A percentile compares a stretch with the other conserved stretches of the same genome.
Evolutionary conservation across 2,329 filamentous ascomycete species (phyloP).

Genomic region (Trichoderma arundinaceum): DNA sequence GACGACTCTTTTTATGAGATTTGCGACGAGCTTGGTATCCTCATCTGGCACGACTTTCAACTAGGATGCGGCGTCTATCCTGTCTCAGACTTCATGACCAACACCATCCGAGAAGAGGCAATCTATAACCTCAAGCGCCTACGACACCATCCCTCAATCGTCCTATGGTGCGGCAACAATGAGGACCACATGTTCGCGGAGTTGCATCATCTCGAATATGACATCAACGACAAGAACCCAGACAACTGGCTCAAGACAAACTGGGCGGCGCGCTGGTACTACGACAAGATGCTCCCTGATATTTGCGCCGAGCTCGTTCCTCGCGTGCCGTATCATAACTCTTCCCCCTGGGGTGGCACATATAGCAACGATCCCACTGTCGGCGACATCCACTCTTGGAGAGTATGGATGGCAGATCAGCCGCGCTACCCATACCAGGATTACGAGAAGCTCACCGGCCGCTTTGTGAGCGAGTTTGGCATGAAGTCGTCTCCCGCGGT

Average conservation of each 20-base stretch:
- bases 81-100: conserved; percentile 61
- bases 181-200: conserved; percentile 54
- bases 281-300: conserved; percentile 75
- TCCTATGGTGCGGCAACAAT: conserved; percentile 82
- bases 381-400: conserved; percentile 24
- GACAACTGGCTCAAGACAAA: conserved; percentile 77
- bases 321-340: conserved; percentile 60
- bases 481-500: conserved; percentile 19
- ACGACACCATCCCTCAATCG: conserved; percentile 66
- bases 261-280: conserved; percentile 78
- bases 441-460: conserved; percentile 27
- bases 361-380: conserved; percentile 20
- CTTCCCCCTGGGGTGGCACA: conserved; percentile 14
- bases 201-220: conserved; percentile 54
- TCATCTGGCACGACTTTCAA: conserved; percentile 76
- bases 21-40: conserved; percentile 68
- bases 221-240: conserved; percentile 76
- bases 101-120: conserved; percentile 64
- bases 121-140: conserved; percentile 64
- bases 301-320: conserved; percentile 65
- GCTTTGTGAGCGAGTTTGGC: conserved; percentile 29
- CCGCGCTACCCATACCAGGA: conserved; percentile 24
- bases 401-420: conserved; percentile 27
- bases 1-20: conserved; percentile 69
- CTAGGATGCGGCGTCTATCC: conserved; percentile 67